Percentiles rank a stretch among this genome's conserved stretches.
phyloP scores from a whole-genome alignment of 306 rosid genomes.

The Quercus berberidifolia region DNA sequence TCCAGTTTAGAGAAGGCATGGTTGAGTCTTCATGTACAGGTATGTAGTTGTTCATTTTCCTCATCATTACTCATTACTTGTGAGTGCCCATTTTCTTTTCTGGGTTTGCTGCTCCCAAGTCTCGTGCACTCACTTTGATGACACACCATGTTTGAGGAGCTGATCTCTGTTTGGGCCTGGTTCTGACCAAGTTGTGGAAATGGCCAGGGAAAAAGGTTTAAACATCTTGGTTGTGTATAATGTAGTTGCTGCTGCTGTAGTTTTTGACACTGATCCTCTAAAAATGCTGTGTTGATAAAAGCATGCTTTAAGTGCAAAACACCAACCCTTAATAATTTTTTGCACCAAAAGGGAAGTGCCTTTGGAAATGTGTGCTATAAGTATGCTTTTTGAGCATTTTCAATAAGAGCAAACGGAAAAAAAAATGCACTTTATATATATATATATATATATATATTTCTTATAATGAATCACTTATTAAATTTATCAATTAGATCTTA shows the following conservation, averaged over 20 bases:
- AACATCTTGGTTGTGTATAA: not conserved
- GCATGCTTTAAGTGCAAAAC: too few species aligned
- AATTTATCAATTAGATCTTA: too few species aligned
- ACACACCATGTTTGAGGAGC: not conserved
- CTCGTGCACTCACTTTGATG: not conserved
- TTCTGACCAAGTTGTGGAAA: not conserved
- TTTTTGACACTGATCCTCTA: not conserved
- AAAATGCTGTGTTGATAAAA: too few species aligned
- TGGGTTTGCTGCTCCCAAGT: not conserved
- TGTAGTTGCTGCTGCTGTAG: not conserved
- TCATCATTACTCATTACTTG: not conserved
- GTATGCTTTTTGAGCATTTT: too few species aligned
- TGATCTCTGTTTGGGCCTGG: not conserved
- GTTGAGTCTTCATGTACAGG: conserved; percentile 59
- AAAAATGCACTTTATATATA: too few species aligned
- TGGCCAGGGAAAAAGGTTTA: not conserved
- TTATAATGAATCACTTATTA: too few species aligned
- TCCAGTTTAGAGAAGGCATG: conserved; percentile 59
- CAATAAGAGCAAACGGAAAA: too few species aligned
- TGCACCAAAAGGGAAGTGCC: too few species aligned
- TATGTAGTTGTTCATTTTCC: not conserved
- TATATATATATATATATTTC: too few species aligned
- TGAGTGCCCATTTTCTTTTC: not conserved
- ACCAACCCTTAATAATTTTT: too few species aligned
- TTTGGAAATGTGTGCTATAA: too few species aligned